Conservation (phyloP, 202 grass and related monocot genomes). For the Schoenoplectus tabernaemontani region DNA sequence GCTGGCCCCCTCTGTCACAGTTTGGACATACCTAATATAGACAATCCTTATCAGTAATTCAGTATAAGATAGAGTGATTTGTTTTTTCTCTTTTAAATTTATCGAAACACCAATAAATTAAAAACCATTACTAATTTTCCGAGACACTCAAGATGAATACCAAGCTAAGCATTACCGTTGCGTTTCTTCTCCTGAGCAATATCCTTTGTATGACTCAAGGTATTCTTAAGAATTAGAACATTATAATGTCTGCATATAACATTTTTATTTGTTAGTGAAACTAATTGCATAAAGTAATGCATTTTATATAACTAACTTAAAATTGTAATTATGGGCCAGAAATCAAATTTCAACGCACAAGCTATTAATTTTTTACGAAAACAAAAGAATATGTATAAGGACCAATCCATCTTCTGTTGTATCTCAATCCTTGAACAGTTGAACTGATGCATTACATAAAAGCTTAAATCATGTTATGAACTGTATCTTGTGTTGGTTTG, state of each 20-base stretch:
- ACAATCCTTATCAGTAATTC: background rate
- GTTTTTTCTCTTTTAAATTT: too few relatives aligned
- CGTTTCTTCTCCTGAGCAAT: background rate
- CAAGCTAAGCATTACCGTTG: background rate
- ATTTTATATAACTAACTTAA: background rate
- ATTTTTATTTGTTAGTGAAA: background rate
- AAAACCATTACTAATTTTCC: background rate
- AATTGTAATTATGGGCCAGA: too few relatives aligned
- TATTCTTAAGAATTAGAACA: background rate
- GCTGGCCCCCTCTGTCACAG: background rate
- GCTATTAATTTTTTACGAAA: too few relatives aligned
- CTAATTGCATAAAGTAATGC: background rate
- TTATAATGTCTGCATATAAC: background rate
- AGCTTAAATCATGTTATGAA: background rate
- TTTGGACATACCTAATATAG: slow-evolving; percentile 3
- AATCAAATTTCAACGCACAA: too few relatives aligned
- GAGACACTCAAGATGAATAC: background rate
- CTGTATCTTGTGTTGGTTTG: background rate
- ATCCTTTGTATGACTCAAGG: background rate
- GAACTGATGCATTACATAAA: too few relatives aligned
- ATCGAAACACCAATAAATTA: background rate
- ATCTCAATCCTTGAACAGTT: too few relatives aligned
- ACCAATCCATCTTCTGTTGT: too few relatives aligned
- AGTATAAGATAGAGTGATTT: background rate
- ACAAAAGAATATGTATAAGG: too few relatives aligned